Conservation (phyloP, 306 rosid species). For the Notholithocarpus densiflorus region DNA sequence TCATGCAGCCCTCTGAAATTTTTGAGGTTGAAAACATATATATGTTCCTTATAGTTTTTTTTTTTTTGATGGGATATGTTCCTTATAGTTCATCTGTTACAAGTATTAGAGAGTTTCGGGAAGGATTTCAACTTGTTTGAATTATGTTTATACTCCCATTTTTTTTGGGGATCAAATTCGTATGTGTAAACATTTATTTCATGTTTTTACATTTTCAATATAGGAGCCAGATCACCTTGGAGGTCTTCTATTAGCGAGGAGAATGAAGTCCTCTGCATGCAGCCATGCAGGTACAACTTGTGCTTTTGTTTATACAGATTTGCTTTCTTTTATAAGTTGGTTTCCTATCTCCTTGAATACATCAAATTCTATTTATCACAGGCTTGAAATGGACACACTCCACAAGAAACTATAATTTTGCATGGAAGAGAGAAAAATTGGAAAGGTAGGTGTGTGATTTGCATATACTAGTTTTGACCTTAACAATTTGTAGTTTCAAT, state of each 20-base stretch:
- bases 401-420: slow-evolving; percentile 55
- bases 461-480: background rate
- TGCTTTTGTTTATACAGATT: background rate
- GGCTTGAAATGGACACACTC: slow-evolving; percentile 81
- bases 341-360: background rate
- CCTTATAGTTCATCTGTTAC: background rate
- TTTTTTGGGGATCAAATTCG: background rate
- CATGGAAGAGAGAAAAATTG: slow-evolving; percentile 56
- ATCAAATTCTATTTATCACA: slow-evolving; percentile 30
- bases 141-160: background rate
- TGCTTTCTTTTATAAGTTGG: slow-evolving; percentile 17
- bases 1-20: background rate
- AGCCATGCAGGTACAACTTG: slow-evolving; percentile 70
- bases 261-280: slow-evolving; percentile 84
- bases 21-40: background rate
- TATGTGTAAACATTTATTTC: background rate
- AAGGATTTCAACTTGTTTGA: background rate
- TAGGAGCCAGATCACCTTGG: slow-evolving; percentile 70
- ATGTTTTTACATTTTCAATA: background rate
- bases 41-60: background rate
- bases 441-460: slow-evolving; percentile 44
- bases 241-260: slow-evolving; percentile 68
- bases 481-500: background rate
- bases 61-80: background rate
- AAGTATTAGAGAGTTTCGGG: background rate